Base-by-base conservation (phyloP, 1,284 basidiomycete genomes). In the Wallemia mellicola region DNA sequence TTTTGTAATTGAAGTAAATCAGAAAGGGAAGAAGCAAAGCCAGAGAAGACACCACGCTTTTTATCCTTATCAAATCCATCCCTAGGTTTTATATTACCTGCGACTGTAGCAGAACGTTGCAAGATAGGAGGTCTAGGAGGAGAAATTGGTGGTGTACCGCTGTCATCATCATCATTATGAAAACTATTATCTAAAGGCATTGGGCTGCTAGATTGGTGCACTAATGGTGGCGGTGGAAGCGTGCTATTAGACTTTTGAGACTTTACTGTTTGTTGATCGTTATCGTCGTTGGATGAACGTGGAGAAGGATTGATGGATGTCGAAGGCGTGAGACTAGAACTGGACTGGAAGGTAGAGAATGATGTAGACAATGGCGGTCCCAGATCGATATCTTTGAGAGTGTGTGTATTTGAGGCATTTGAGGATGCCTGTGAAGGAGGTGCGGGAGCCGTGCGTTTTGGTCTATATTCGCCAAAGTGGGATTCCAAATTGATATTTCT, bases 1-100 rank as follows among this genome's bases (percentile, higher is more conserved):
- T 87, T 89, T 61, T 78, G 77, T 57, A 77, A 76, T 63, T 78
- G 80, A 67, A 91, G 79, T 64, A 91, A 79, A 64, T 86, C 85
- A 75, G 63, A 17, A 27, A 30, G 33, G 38, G 22, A 60, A 33
- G 56, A 59, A 15, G 55, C 55, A 25, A 57, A 57, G 17, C 55
- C 55, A 25, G 55, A 57, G 55, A 57, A 57, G 25, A 57, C 55
- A 25, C 55, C 55, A 2, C 27, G 24, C 24, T 57, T 57, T 25
- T 57, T 26, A 17, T 57, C 27, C 55, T 28, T 28, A 57, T 57
- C 38, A n/a, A 48, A 48, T 11, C 14, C 22, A n/a, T 48, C 38
- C 19, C 38, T 48, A n/a, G 38, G 5, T 22, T 48, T 48, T 11
- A 48, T n/a, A 48, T 48, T 48, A n/a, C 38, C 38, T 17, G 38